Base-by-base conservation (phyloP, 345 rosid species). In the Camelina sativa region DNA sequence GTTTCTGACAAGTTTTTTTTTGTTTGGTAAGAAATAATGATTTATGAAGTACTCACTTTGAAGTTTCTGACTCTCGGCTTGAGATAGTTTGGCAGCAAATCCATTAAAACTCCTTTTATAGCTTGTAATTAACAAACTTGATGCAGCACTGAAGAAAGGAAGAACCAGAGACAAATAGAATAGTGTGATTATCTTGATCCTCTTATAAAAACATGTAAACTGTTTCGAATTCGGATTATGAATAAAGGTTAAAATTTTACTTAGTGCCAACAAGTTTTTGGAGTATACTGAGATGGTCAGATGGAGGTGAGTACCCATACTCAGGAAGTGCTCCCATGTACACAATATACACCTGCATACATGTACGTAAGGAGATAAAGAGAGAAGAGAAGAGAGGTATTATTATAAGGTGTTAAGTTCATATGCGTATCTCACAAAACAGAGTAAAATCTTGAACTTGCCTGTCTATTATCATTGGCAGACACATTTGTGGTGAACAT, bases 81-180 rank as follows among this genome's bases (percentile, higher is more conserved):
- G 19, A 38, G 88, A 77, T 62, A 86, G 64, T 62, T 68, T 82
- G 28, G 89, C 89, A 17, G 77, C 88, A 73, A 87, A 84, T 7
- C 88, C 89, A 67, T 83, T 83, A 80, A 83, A 87, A 67, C 86
- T 87, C 63, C 84, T 81, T 9, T 56, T 28, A 64, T 85, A 87
- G 74, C 86, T 83, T 67, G 66, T 68, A 19, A 67, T 48, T 25
- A 75, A 19, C 43, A 67, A 17, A 38, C 19, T 58, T 34, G 67
- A 58, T 40, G 73, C 61, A 50, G 53, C 44, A 58, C 78, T 67
- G 25, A 23, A 23, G 25, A n/a, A 25, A 56, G 40, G 41, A 47
- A 13, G 37, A 48, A 57, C 15, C 34, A 53, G 11, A 51, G 13
- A 40, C 10, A 28, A n/a, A 19, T 8, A 48, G 10, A 38, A 10